Percentiles rank a stretch among this genome's conserved stretches.
Conservation (phyloP, 345 rosid genomes). For the Eucalyptus decipiens region DNA sequence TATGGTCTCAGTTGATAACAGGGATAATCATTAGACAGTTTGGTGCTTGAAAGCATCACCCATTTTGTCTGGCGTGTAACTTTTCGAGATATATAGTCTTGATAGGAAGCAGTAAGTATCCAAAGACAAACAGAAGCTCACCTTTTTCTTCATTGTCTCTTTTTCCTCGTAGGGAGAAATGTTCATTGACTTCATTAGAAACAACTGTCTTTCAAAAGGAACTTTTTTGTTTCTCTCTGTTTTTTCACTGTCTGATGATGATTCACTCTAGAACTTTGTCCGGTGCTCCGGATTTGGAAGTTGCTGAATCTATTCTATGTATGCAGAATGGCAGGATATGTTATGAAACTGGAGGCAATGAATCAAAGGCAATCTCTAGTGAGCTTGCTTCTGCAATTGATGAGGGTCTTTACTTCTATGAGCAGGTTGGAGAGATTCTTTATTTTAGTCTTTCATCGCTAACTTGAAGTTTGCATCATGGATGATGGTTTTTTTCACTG, state of each 20-base stretch:
- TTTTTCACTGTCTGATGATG: background rate
- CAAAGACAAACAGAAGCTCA: background rate
- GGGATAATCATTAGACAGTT: background rate
- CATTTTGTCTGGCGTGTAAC: background rate
- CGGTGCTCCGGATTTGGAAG: background rate
- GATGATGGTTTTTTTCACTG: background rate
- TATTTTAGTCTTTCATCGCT: background rate
- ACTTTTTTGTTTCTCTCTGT: background rate
- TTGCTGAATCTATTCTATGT: background rate
- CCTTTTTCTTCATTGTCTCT: background rate
- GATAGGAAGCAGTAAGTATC: background rate
- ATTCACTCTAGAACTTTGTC: background rate
- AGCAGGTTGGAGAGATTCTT: slow-evolving; percentile 46
- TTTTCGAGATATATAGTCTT: background rate
- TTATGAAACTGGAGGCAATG: slow-evolving; percentile 21
- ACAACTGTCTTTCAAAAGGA: background rate
- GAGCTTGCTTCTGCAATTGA: slow-evolving; percentile 84
- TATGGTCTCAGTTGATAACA: background rate
- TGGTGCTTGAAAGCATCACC: background rate
- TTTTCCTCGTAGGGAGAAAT: background rate
- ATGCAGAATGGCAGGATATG: slow-evolving; percentile 65
- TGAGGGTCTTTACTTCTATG: slow-evolving; percentile 90
- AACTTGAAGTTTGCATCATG: background rate
- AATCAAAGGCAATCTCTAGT: slow-evolving; percentile 42
- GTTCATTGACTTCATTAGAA: background rate